These are phyloP conservation scores for Penicillium fuscoglaucum DNA, from an alignment of 2,329 filamentous ascomycete genomes.

Conservation along the genomic window DNA sequence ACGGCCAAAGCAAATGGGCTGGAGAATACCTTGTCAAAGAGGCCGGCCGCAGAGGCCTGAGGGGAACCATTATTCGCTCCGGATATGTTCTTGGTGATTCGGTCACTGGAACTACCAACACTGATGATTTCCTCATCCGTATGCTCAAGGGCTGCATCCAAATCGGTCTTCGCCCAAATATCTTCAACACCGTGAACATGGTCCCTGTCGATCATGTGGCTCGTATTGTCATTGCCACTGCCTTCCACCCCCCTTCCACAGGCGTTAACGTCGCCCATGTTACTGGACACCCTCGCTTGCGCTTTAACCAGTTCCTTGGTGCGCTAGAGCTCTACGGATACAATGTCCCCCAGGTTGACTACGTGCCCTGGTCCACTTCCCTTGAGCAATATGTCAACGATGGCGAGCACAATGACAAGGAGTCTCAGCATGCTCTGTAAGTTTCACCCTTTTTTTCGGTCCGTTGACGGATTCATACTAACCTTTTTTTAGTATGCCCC, in stretches of 20 bases:
- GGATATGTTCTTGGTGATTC: slow-evolving; percentile 82
- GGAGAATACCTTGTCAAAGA: slow-evolving; percentile 71
- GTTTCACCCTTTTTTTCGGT: slow-evolving; percentile 13
- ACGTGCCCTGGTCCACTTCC: slow-evolving; percentile 66
- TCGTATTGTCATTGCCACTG: slow-evolving; percentile 72
- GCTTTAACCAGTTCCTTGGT: slow-evolving; percentile 75
- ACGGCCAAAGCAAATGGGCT: slow-evolving; percentile 90
- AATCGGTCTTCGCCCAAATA: slow-evolving; percentile 69
- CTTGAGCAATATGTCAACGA: slow-evolving; percentile 68
- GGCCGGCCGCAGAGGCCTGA: slow-evolving; percentile 74
- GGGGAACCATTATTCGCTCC: slow-evolving; percentile 73
- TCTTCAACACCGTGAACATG: slow-evolving; percentile 84
- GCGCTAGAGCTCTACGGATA: slow-evolving; percentile 73
- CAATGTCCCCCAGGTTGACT: slow-evolving; percentile 64
- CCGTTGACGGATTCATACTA: slow-evolving; percentile 1
- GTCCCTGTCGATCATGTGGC: slow-evolving; percentile 85
- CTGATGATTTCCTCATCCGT: slow-evolving; percentile 87
- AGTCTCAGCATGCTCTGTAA: slow-evolving; percentile 66
- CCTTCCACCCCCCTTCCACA: slow-evolving; percentile 61
- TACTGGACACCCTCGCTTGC: slow-evolving; percentile 74
- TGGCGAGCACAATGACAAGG: slow-evolving; percentile 56
- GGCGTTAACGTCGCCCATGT: slow-evolving; percentile 70
- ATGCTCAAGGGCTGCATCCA: slow-evolving; percentile 87
- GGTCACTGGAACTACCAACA: slow-evolving; percentile 66
- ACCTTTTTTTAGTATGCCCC: slow-evolving; percentile 55